phyloP scores from a whole-genome alignment of 305 asterid genomes.

The Salvia sclarea region DNA sequence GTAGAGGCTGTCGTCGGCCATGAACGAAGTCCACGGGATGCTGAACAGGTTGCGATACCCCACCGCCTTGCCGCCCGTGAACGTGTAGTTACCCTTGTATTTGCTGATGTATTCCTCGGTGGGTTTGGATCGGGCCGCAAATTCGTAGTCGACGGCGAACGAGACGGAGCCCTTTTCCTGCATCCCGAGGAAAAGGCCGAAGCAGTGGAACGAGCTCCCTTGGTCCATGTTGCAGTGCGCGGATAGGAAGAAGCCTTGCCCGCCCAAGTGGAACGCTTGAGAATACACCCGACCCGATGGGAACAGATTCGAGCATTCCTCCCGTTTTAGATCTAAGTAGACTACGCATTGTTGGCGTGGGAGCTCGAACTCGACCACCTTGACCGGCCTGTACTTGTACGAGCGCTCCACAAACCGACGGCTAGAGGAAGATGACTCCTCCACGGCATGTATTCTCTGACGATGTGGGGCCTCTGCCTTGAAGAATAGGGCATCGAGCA shows the following conservation, averaged over 20 bases:
- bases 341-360: slow-evolving; percentile 93
- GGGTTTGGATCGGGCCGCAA: slow-evolving; percentile 85
- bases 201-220: slow-evolving; percentile 77
- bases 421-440: slow-evolving; percentile 51
- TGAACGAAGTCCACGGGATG: slow-evolving; percentile 78
- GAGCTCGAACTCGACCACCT: slow-evolving; percentile 77
- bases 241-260: slow-evolving; percentile 88
- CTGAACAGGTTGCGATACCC: slow-evolving; percentile 85
- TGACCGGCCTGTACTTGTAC: slow-evolving; percentile 87
- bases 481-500: slow-evolving; percentile 84
- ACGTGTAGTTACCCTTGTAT: slow-evolving; percentile 84
- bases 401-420: slow-evolving; percentile 80
- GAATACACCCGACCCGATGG: slow-evolving; percentile 89
- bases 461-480: slow-evolving; percentile 92
- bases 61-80: slow-evolving; percentile 90
- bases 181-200: slow-evolving; percentile 96
- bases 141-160: slow-evolving; percentile 83
- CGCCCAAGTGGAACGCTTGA: slow-evolving; percentile 92
- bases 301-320: slow-evolving; percentile 65
- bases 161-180: slow-evolving; percentile 83
- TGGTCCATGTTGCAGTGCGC: slow-evolving; percentile 98
- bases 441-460: slow-evolving; percentile 64
- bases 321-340: slow-evolving; percentile 81
- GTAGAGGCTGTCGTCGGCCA: slow-evolving; percentile 80
- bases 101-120: slow-evolving; percentile 76